These are phyloP conservation scores for Komagataella mondaviorum DNA, from an alignment of 805 yeast genomes.

Conservation along the genomic window DNA sequence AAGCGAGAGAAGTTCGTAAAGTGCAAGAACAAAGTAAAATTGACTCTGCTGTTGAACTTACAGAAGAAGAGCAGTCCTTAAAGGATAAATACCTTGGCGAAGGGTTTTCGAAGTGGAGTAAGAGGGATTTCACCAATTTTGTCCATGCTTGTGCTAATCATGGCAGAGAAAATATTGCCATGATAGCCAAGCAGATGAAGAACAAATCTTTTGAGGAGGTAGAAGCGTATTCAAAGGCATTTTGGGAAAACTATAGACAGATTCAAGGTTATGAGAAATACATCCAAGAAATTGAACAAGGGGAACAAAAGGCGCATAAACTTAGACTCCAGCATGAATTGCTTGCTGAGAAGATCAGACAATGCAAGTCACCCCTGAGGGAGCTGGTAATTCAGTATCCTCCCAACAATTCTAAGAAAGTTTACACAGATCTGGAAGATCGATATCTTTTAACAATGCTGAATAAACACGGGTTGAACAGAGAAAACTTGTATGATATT, in stretches of 20 bases:
- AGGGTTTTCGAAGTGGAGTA: slow-evolving; percentile 76
- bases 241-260: slow-evolving; percentile 68
- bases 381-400: slow-evolving; percentile 66
- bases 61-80: slow-evolving; percentile 64
- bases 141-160: slow-evolving; percentile 60
- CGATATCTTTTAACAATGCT: slow-evolving; percentile 49
- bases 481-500: slow-evolving; percentile 45
- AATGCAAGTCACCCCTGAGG: slow-evolving; percentile 64
- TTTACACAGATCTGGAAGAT: slow-evolving; percentile 60
- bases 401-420: slow-evolving; percentile 61
- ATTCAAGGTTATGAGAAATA: slow-evolving; percentile 86
- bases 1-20: slow-evolving; percentile 25
- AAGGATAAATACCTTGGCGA: slow-evolving; percentile 43
- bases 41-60: slow-evolving; percentile 63
- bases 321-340: slow-evolving; percentile 63
- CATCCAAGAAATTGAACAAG: slow-evolving; percentile 68
- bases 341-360: slow-evolving; percentile 59
- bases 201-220: slow-evolving; percentile 76
- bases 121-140: slow-evolving; percentile 80
- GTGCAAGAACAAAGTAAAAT: slow-evolving; percentile 60
- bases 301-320: slow-evolving; percentile 71
- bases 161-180: slow-evolving; percentile 63
- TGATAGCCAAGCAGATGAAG: slow-evolving; percentile 69
- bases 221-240: slow-evolving; percentile 57
- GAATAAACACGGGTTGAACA: slow-evolving; percentile 49